phyloP scores from a whole-genome alignment of 257 asterid genomes.

The Linaria vulgaris region DNA sequence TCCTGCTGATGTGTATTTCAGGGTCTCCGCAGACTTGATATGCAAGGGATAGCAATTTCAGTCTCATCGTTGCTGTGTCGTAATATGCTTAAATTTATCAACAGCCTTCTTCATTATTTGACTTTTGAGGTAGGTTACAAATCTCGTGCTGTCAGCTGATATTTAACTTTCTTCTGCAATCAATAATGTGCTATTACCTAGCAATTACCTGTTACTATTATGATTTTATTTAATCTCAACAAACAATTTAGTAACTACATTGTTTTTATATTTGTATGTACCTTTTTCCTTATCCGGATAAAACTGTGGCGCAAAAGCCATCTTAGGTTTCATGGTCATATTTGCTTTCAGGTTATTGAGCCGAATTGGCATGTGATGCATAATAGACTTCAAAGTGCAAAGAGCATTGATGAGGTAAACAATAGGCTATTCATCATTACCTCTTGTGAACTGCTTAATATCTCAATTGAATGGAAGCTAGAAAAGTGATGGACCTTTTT shows the following conservation, averaged over 20 bases:
- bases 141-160: conserved; percentile 9
- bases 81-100: conserved; percentile 91
- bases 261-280: neutral
- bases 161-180: too few relatives aligned
- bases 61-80: conserved; percentile 96
- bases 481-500: conserved; percentile 1
- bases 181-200: conserved; percentile 12
- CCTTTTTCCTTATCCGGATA: neutral
- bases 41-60: conserved; percentile 89
- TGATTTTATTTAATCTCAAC: neutral
- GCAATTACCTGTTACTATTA: neutral
- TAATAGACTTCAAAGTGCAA: conserved; percentile 86
- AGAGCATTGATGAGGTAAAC: conserved; percentile 92
- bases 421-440: conserved; percentile 10
- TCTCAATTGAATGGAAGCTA: conserved; percentile 20
- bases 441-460: conserved; percentile 1
- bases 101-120: conserved; percentile 90
- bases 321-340: neutral
- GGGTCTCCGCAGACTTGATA: conserved; percentile 90
- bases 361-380: conserved; percentile 98
- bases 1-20: conserved; percentile 33
- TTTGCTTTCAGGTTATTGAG: conserved; percentile 77
- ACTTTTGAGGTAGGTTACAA: conserved; percentile 78
- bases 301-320: neutral
- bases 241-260: neutral